Evolutionary conservation across 2,329 filamentous ascomycete genomes (phyloP).

Genomic region (Phialophora macrospora): DNA sequence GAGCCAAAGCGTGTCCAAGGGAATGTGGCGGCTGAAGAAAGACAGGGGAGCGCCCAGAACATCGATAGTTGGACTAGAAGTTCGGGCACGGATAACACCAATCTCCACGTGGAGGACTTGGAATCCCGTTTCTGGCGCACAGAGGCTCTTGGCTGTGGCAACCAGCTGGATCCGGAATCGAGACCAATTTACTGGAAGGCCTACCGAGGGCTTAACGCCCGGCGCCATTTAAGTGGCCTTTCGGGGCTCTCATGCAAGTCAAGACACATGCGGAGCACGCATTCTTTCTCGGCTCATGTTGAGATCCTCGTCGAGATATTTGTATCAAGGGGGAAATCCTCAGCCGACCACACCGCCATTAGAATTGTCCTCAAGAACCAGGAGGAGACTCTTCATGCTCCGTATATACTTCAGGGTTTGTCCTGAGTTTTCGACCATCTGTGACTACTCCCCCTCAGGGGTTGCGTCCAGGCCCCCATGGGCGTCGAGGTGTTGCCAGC

Average conservation of each 20-base stretch:
- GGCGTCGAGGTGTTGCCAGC: background rate
- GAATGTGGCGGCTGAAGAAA: slow-evolving; percentile 8
- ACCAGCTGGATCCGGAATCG: slow-evolving; percentile 7
- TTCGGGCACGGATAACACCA: slow-evolving; percentile 10
- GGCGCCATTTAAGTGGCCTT: slow-evolving; percentile 1
- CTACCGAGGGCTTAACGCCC: slow-evolving; percentile 9
- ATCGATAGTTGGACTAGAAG: slow-evolving; percentile 9
- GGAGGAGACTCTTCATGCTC: too few relatives aligned
- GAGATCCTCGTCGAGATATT: too few relatives aligned
- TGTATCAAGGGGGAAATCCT: too few relatives aligned
- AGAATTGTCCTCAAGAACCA: too few relatives aligned
- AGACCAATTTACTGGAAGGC: slow-evolving; percentile 16
- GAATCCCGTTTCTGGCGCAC: slow-evolving; percentile 5
- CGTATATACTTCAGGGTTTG: too few relatives aligned
- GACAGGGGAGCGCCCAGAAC: slow-evolving; percentile 3
- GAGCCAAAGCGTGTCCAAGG: background rate
- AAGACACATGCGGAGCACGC: too few relatives aligned
- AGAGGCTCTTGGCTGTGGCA: background rate
- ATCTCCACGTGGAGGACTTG: slow-evolving; percentile 11
- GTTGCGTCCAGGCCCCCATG: background rate
- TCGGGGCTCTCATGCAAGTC: too few relatives aligned
- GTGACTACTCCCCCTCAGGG: background rate
- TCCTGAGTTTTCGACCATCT: too few relatives aligned
- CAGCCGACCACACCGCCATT: too few relatives aligned
- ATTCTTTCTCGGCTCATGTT: too few relatives aligned